These are phyloP conservation scores for Lobosporangium transversale DNA, from an alignment of 192 early-diverging fungal species.

Conservation along the genomic window DNA sequence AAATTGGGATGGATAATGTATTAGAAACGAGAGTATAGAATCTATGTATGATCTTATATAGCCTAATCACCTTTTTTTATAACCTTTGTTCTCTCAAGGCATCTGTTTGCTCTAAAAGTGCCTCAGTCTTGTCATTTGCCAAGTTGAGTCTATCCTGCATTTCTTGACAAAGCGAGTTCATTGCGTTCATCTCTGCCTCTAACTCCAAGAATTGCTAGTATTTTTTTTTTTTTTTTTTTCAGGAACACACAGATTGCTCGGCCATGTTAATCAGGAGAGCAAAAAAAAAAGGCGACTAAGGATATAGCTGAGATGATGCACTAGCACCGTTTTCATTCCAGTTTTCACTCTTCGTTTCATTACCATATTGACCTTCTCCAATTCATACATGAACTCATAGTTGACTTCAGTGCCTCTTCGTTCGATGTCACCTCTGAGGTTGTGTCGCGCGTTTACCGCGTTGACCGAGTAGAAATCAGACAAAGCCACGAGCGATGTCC, in stretches of 20 bases:
- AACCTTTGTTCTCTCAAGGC: constrained; percentile 74
- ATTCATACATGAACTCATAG: constrained; percentile 62
- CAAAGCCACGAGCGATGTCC: constrained; percentile 69
- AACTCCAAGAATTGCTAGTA: constrained; percentile 65
- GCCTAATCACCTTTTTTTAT: not conserved
- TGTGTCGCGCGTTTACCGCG: constrained; percentile 60
- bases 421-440: constrained; percentile 70
- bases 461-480: constrained; percentile 70
- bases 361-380: constrained; percentile 65
- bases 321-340: too few relatives aligned
- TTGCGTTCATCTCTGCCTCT: constrained; percentile 66
- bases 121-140: constrained; percentile 66
- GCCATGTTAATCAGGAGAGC: too few relatives aligned
- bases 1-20: too few relatives aligned
- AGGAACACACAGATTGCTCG: too few relatives aligned
- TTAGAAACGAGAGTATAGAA: not conserved
- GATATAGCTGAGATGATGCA: not conserved
- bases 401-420: constrained; percentile 62
- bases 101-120: constrained; percentile 72
- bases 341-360: not conserved
- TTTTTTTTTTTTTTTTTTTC: too few relatives aligned
- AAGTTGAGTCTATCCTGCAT: constrained; percentile 67
- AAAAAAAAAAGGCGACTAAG: not conserved
- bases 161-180: constrained; percentile 67
- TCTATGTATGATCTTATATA: not conserved